Evolutionary conservation across 768 basidiomycete genomes (phyloP).

Genomic region (Agrocybe chaxingu): DNA sequence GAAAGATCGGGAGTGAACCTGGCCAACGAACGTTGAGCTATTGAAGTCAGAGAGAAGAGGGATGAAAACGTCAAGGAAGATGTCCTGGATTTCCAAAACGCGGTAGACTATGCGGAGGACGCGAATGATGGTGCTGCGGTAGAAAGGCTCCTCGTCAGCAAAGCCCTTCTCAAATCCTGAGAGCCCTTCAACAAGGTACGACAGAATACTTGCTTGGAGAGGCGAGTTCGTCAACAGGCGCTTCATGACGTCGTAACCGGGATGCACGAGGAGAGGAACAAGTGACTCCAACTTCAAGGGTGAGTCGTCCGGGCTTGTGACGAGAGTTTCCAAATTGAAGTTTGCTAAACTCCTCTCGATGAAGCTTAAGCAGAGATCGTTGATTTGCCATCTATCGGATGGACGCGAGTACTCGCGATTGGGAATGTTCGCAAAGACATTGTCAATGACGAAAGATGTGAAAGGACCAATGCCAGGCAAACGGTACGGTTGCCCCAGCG

Average conservation of each 20-base stretch:
- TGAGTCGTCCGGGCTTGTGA: conserved; percentile 53
- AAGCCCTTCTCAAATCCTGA: conserved; percentile 72
- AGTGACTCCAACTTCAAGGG: conserved; percentile 50
- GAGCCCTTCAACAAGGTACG: conserved; percentile 78
- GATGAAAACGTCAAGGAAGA: conserved; percentile 86
- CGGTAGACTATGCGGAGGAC: conserved; percentile 80
- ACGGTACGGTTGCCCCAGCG: conserved; percentile 77
- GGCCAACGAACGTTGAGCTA: conserved; percentile 45
- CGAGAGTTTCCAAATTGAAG: conserved; percentile 75
- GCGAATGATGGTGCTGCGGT: conserved; percentile 73
- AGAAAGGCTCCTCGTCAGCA: conserved; percentile 67
- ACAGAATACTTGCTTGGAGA: conserved; percentile 71
- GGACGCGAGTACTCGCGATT: conserved; percentile 71
- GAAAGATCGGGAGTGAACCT: conserved; percentile 59
- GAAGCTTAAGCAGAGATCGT: conserved; percentile 81
- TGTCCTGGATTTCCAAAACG: conserved; percentile 79
- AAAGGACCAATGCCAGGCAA: conserved; percentile 80
- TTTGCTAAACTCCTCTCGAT: conserved; percentile 81
- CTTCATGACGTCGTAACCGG: conserved; percentile 84
- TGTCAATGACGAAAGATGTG: conserved; percentile 83
- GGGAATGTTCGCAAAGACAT: conserved; percentile 77
- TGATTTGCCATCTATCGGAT: conserved; percentile 82
- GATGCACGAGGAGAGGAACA: conserved; percentile 63
- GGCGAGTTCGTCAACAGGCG: conserved; percentile 70
- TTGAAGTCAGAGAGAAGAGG: conserved; percentile 70